Evolutionary conservation across 2,329 filamentous ascomycete species (phyloP), one percentile per base, ranked within the genome.

Genomic region (Hypoxylon rubiginosum): DNA sequence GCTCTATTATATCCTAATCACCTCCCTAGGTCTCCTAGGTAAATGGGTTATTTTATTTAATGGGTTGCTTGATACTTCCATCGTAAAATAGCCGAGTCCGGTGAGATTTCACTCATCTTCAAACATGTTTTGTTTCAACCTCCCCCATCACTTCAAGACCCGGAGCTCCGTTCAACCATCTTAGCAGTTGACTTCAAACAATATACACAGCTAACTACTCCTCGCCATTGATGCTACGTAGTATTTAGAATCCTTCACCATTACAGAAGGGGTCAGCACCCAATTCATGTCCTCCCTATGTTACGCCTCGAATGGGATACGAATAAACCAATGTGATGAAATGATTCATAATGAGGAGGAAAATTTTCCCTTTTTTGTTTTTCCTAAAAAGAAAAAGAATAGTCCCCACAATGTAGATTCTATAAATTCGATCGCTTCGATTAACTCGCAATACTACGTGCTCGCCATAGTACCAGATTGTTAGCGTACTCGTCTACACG

Each of bases 61-160:
- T 21, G 10, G 21, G 17, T n/a, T 45, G 41, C 19, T 45, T 7
- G 21, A 45, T 21, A 11, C 3, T 21, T 21, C 17, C 11, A 21
- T 45, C n/a, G 7, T 2, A 54, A 50, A 19, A 26, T 28, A 34
- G 13, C 17, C 30, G 32, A 24, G 17, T 17, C 34, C 4, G 13
- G 17, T 21, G 7, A 13, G 26, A 51, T 8, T 26, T 51, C 17
- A 39, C 36, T 24, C 10, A 13, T 39, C 32, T 55, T 52, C 56
- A 64, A 67, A 67, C 60, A 34, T 26, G 30, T 26, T 34, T 54
- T 32, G 60, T 67, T 67, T 67, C 64, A 67, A 60, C 7, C 30
- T 46, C 43, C 43, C 10, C 46, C 32, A 57, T 34, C 48, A 49
- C 24, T 49, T 39, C 15, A 45, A 43, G 26, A 21, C 43, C 32